These are phyloP conservation scores for Metrosideros polymorpha DNA, from an alignment of 441 rosid species.

Conservation along the genomic window DNA sequence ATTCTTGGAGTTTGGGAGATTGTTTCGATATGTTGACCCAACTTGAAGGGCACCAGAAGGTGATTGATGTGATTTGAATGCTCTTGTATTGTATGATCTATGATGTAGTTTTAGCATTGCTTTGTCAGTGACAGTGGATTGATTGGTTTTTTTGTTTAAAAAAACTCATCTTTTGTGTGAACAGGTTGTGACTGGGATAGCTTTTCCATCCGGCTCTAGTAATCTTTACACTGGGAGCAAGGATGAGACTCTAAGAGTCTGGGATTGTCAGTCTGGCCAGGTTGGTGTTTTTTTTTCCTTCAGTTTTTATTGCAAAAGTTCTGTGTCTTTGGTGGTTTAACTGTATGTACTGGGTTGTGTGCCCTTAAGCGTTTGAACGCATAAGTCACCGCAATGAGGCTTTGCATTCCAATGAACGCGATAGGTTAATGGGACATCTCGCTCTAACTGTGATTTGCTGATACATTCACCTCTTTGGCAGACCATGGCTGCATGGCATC, in stretches of 20 bases:
- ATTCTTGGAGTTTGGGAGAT: constrained; percentile 86
- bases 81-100: neutral
- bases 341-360: neutral
- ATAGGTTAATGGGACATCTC: neutral
- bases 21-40: constrained; percentile 57
- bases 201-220: constrained; percentile 76
- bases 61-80: constrained; percentile 4
- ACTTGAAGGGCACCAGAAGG: constrained; percentile 89
- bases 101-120: neutral
- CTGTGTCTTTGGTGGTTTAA: neutral
- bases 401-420: neutral
- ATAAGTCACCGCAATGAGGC: neutral
- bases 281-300: constrained; percentile 18
- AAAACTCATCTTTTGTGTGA: neutral
- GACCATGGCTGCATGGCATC: neutral
- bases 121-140: neutral
- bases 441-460: neutral
- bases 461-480: neutral
- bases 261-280: constrained; percentile 99
- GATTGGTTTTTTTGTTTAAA: neutral
- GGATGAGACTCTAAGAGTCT: constrained; percentile 75
- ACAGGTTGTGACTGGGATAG: constrained; percentile 84
- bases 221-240: constrained; percentile 89
- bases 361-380: neutral
- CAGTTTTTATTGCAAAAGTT: neutral